A percentile compares a stretch with the other conserved stretches of the same genome.
These are phyloP conservation scores for Ophiocordyceps camponoti-saundersi DNA, from an alignment of 2,329 filamentous ascomycete genomes.

Conservation along the genomic window DNA sequence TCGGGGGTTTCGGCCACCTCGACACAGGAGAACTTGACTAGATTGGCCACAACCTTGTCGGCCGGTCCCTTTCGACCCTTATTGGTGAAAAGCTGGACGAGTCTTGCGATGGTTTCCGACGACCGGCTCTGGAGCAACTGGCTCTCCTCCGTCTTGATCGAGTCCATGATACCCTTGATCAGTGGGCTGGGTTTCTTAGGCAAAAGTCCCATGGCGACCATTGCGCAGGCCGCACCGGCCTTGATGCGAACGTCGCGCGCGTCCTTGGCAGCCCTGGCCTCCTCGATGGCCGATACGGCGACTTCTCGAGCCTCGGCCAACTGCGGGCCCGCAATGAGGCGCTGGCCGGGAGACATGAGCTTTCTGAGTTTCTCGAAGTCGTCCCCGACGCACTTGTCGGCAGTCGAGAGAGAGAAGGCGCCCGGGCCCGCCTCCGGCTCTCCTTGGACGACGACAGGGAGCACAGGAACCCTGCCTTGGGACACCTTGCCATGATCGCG, in stretches of 20 bases:
- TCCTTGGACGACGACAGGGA: constrained; percentile 87
- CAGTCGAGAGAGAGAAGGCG: constrained; percentile 76
- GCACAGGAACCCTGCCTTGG: constrained; percentile 53
- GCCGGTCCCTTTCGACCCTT: constrained; percentile 69
- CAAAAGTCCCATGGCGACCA: constrained; percentile 73
- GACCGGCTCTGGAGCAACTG: constrained; percentile 74
- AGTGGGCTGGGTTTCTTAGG: constrained; percentile 87
- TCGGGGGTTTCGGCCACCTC: constrained; percentile 96
- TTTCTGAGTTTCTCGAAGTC: constrained; percentile 86
- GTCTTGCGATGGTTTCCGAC: constrained; percentile 63
- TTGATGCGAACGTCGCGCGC: constrained; percentile 72
- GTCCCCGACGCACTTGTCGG: constrained; percentile 69
- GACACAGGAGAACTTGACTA: constrained; percentile 95
- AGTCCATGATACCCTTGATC: constrained; percentile 98
- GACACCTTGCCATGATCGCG: constrained; percentile 76
- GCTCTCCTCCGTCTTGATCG: constrained; percentile 89
- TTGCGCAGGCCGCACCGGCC: constrained; percentile 69
- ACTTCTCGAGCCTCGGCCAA: constrained; percentile 61
- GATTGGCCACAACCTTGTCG: constrained; percentile 87
- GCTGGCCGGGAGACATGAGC: constrained; percentile 71
- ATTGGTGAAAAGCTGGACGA: constrained; percentile 75
- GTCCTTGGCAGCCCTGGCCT: constrained; percentile 64
- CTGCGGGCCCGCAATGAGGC: constrained; percentile 65
- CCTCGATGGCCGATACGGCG: constrained; percentile 55
- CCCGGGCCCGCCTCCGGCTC: constrained; percentile 81